Percentiles rank a stretch among this genome's conserved stretches.
Evolutionary conservation across 2,329 filamentous ascomycete species (phyloP).

Genomic region (Davidsoniella australis): DNA sequence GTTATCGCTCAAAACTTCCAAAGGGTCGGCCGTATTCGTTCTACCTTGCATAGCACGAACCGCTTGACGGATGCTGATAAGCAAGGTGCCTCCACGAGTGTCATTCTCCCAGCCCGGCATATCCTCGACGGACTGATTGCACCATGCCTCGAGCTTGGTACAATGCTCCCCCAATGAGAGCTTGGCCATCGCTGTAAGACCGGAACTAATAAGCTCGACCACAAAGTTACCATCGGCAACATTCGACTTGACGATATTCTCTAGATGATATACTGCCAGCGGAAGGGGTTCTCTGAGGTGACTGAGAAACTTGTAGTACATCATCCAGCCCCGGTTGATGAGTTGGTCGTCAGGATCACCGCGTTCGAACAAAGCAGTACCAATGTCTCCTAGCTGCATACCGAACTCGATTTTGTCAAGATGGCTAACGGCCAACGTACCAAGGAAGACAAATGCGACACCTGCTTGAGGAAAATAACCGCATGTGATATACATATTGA

Average conservation of each 20-base stretch:
- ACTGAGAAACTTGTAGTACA: constrained; percentile 52
- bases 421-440: constrained; percentile 47
- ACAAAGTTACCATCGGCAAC: constrained; percentile 53
- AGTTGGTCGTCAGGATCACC: constrained; percentile 41
- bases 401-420: constrained; percentile 57
- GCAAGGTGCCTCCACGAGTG: constrained; percentile 50
- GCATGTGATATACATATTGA: constrained; percentile 44
- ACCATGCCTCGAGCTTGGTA: constrained; percentile 52
- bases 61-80: constrained; percentile 49
- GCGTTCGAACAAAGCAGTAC: constrained; percentile 45
- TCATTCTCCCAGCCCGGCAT: constrained; percentile 56
- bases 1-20: constrained; percentile 48
- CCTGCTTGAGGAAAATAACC: constrained; percentile 55
- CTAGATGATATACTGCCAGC: constrained; percentile 40
- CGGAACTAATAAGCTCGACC: constrained; percentile 54
- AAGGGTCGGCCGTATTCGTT: constrained; percentile 34
- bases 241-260: constrained; percentile 49
- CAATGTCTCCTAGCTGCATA: constrained; percentile 44
- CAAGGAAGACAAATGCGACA: constrained; percentile 49
- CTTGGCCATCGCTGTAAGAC: constrained; percentile 46
- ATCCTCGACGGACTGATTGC: constrained; percentile 56
- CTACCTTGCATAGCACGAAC: constrained; percentile 59
- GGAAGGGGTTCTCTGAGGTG: constrained; percentile 49
- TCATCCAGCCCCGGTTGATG: constrained; percentile 49
- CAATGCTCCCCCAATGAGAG: constrained; percentile 55